Percentiles rank a stretch among this genome's conserved stretches.
Evolutionary conservation across 2,329 filamentous ascomycete genomes (phyloP).

Genomic region (Pseudopithomyces chartarum): DNA sequence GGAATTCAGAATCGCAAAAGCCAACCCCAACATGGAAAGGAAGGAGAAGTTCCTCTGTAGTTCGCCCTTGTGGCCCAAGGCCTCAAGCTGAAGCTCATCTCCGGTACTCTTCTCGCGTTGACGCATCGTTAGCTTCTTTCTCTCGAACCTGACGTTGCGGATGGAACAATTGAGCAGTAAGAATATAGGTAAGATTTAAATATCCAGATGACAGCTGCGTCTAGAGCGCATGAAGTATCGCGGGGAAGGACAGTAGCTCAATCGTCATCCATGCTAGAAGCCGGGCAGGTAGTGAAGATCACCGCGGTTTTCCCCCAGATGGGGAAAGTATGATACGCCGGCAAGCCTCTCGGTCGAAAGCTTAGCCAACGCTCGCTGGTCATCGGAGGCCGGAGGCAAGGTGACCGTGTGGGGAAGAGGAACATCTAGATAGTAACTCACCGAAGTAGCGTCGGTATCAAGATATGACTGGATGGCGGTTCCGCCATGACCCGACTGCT

Average conservation of each 20-base stretch:
- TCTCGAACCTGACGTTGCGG: not conserved
- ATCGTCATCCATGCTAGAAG: not conserved
- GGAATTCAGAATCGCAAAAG: conserved; percentile 67
- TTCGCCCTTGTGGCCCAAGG: conserved; percentile 62
- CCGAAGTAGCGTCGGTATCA: not conserved
- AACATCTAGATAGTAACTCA: not conserved
- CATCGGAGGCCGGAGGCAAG: not conserved
- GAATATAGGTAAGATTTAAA: not conserved
- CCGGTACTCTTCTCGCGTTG: conserved; percentile 20
- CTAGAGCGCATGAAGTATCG: not conserved
- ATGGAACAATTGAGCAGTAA: not conserved
- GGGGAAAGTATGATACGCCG: not conserved
- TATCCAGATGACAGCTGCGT: not conserved
- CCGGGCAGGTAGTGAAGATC: not conserved
- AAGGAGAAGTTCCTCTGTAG: conserved; percentile 63
- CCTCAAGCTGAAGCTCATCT: conserved; percentile 43
- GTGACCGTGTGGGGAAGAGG: not conserved
- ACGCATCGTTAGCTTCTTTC: conserved; percentile 24
- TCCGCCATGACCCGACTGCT: not conserved
- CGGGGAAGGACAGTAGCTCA: not conserved
- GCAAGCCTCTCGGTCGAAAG: not conserved
- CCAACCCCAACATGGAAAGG: conserved; percentile 65
- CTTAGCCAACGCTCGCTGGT: conserved; percentile 3
- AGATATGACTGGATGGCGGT: not conserved
- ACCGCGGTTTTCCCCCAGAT: not conserved